Percentiles rank a stretch among this genome's conserved stretches.
phyloP scores from a whole-genome alignment of 2,329 filamentous ascomycete genomes.

The Xylariales sp. region DNA sequence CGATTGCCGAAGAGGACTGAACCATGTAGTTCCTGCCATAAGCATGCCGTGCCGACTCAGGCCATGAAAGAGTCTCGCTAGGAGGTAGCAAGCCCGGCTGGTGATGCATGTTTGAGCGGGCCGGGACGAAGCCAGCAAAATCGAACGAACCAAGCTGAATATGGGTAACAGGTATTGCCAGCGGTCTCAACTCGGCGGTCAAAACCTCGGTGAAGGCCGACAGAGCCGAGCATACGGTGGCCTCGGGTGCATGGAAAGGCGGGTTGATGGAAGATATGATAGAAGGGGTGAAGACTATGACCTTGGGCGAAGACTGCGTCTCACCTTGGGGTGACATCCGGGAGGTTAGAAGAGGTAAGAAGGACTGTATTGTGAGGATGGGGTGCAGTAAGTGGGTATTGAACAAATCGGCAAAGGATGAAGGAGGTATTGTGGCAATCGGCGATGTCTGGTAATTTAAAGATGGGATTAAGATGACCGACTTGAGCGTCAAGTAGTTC shows the following conservation, averaged over 20 bases:
- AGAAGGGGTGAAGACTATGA: constrained; percentile 74
- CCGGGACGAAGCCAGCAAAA: constrained; percentile 61
- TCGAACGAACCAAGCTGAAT: constrained; percentile 92
- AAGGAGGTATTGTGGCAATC: constrained; percentile 79
- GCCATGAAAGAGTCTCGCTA: constrained; percentile 59
- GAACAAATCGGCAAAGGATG: constrained; percentile 82
- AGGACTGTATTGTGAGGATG: constrained; percentile 82
- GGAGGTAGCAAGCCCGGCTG: constrained; percentile 33
- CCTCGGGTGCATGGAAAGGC: constrained; percentile 81
- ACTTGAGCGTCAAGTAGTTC: constrained; percentile 72
- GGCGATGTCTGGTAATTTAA: constrained; percentile 76
- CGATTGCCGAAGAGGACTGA: constrained; percentile 51
- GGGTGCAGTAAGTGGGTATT: constrained; percentile 90
- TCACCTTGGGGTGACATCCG: constrained; percentile 40
- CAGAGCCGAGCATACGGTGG: constrained; percentile 80
- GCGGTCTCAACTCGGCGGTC: constrained; percentile 70
- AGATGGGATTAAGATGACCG: constrained; percentile 79
- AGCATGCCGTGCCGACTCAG: constrained; percentile 52
- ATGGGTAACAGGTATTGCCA: constrained; percentile 77
- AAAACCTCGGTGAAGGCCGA: constrained; percentile 80
- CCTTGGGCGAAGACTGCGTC: constrained; percentile 53
- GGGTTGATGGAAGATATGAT: constrained; percentile 77
- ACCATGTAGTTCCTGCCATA: constrained; percentile 60
- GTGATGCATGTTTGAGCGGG: constrained; percentile 26
- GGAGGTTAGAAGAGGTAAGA: constrained; percentile 72